These are phyloP conservation scores for Canariomyces notabilis DNA, from an alignment of 2,329 filamentous ascomycete genomes.

Conservation along the genomic window DNA sequence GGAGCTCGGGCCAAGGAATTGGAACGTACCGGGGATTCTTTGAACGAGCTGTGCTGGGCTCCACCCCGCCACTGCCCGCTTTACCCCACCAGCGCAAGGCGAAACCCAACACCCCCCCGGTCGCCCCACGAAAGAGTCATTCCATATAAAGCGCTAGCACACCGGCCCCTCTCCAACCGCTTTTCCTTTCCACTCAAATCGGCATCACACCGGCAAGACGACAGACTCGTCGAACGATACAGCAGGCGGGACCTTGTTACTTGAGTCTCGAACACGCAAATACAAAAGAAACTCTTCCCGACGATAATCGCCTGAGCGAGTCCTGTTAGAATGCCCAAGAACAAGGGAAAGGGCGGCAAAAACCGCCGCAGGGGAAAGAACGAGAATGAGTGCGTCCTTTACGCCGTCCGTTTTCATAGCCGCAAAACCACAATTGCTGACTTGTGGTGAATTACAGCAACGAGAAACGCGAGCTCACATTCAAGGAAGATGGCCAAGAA, in stretches of 20 bases:
- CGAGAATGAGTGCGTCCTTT: constrained; percentile 65
- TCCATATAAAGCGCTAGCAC: constrained; percentile 10
- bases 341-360: constrained; percentile 75
- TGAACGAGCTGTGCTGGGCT: too few species aligned
- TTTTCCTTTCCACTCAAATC: constrained; percentile 11
- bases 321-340: constrained; percentile 26
- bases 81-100: background rate
- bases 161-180: constrained; percentile 6
- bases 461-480: constrained; percentile 96
- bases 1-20: background rate
- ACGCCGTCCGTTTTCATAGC: background rate
- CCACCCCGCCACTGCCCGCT: constrained; percentile 4
- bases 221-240: background rate
- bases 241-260: background rate
- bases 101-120: constrained; percentile 11
- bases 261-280: background rate
- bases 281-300: background rate
- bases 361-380: constrained; percentile 98
- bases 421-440: constrained; percentile 7
- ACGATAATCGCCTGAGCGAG: constrained; percentile 3
- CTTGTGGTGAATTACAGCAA: constrained; percentile 44
- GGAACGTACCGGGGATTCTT: too few species aligned
- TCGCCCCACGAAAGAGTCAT: constrained; percentile 16
- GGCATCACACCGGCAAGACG: constrained; percentile 7
- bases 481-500: constrained; percentile 93